These are phyloP conservation scores for Suzukiozyma palmioleophila DNA, from an alignment of 1,139 yeast species.

Conservation along the genomic window DNA sequence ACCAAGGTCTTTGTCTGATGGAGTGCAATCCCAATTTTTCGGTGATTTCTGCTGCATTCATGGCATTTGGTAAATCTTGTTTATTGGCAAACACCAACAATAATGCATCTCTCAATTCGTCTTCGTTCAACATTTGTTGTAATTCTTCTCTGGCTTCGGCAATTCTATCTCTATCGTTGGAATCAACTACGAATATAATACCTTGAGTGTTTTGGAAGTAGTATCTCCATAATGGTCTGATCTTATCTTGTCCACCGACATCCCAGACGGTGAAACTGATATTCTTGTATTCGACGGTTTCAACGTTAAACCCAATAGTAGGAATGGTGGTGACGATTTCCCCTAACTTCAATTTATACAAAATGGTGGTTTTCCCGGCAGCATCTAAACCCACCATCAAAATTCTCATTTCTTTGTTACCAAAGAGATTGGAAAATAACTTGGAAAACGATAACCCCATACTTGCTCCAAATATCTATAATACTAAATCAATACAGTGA, in stretches of 20 bases:
- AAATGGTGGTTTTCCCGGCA: slow-evolving; percentile 42
- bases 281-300: slow-evolving; percentile 40
- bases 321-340: slow-evolving; percentile 41
- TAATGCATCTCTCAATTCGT: slow-evolving; percentile 40
- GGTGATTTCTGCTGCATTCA: slow-evolving; percentile 43
- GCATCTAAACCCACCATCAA: slow-evolving; percentile 44
- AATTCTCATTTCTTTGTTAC: slow-evolving; percentile 41
- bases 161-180: slow-evolving; percentile 42
- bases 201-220: slow-evolving; percentile 43
- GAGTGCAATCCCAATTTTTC: slow-evolving; percentile 41
- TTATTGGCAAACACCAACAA: slow-evolving; percentile 40
- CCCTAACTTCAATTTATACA: slow-evolving; percentile 39
- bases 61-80: slow-evolving; percentile 42
- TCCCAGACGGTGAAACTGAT: slow-evolving; percentile 42
- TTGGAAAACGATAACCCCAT: slow-evolving; percentile 38
- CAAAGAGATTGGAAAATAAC: slow-evolving; percentile 33
- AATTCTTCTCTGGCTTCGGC: slow-evolving; percentile 43
- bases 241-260: slow-evolving; percentile 44
- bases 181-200: slow-evolving; percentile 38
- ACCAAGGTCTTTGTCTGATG: slow-evolving; percentile 42
- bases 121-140: slow-evolving; percentile 42
- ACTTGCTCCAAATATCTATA: slow-evolving; percentile 2
- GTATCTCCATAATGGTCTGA: slow-evolving; percentile 43
- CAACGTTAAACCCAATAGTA: slow-evolving; percentile 40
- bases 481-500: not conserved